Base-by-base conservation (phyloP, 2,329 filamentous ascomycete species). In the Ophiostoma ulmi region DNA sequence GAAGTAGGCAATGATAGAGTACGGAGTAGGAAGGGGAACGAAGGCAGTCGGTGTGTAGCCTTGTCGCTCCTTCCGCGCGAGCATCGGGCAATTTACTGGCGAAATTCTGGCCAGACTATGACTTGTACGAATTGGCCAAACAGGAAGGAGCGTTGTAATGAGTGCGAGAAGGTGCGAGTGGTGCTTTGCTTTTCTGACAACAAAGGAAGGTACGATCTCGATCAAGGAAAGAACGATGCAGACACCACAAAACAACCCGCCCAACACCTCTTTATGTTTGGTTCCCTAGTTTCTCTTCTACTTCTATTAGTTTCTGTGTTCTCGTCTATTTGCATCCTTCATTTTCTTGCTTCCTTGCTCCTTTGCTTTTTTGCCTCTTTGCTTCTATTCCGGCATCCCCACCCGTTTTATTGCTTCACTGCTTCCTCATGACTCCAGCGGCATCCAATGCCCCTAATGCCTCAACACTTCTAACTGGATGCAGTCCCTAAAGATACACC, bases 181-280 rank as follows among this genome's bases (percentile, higher is more conserved):
- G 52, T 26, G n/a, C n/a, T 26, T 10, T 26, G 44, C 44, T 41
- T 22, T 26, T 58, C n/a, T 26, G 52, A 55, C 70, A 68, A 68
- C 64, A 65, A 68, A 26, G 70, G 70, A 72, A 72, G 70, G 68
- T 68, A 48, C 36, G 22, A 36, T 35, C n/a, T 22, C 13, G 35
- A 55, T 65, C 14, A 66, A 26, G 44, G 70, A 69, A 69, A 66
- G 70, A 65, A 39, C 58, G n/a, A 71, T 71, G 58, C 22, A 55
- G 67, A 11, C 17, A 44, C 31, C 13, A 22, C 4, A 13, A 64
- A 61, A 48, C 58, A 63, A 26, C 52, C n/a, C 52, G 52, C 22
- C 13, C n/a, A 58, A 22, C 52, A 58, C 52, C 52, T 58, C 52
- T 58, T 58, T 14, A 13, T n/a, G 14, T 26, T 58, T 26, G n/a